phyloP scores from a whole-genome alignment of 305 asterid genomes.

The Solanum hybrid region DNA sequence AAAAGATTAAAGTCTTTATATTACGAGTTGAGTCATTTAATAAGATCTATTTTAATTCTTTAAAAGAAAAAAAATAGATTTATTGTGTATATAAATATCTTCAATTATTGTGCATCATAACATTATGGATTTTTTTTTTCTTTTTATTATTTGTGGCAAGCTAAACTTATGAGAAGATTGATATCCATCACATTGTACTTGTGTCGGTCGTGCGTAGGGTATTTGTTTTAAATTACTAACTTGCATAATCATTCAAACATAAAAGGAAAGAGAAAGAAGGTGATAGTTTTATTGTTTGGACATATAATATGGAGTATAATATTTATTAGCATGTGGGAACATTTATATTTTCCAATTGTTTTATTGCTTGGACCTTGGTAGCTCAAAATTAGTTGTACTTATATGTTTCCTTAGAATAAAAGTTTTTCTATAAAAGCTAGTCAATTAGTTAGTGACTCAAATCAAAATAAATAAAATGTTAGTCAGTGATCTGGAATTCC shows the following conservation, averaged over 20 bases:
- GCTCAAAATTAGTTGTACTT: not conserved
- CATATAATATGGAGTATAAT: not conserved
- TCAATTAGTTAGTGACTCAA: not conserved
- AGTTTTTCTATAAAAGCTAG: not conserved
- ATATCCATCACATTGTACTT: not conserved
- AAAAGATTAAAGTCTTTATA: not conserved
- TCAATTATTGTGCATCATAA: not conserved
- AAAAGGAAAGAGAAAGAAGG: not conserved
- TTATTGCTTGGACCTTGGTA: not conserved
- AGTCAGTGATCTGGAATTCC: not conserved
- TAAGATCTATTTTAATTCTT: not conserved
- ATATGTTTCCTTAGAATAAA: not conserved
- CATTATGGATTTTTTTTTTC: not conserved
- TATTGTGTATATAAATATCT: not conserved
- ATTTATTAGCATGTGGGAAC: slow-evolving; percentile 2
- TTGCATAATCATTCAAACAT: not conserved
- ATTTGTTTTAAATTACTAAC: not conserved
- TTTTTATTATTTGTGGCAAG: not conserved
- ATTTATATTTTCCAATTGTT: not conserved
- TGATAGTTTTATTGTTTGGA: not conserved
- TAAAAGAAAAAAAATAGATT: not conserved
- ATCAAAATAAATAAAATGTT: not conserved
- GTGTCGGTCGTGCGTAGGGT: slow-evolving; percentile 6
- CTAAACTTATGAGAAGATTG: not conserved
- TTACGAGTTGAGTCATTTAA: not conserved